Base-by-base conservation (phyloP, 345 rosid species). In the Barbarea vulgaris region DNA sequence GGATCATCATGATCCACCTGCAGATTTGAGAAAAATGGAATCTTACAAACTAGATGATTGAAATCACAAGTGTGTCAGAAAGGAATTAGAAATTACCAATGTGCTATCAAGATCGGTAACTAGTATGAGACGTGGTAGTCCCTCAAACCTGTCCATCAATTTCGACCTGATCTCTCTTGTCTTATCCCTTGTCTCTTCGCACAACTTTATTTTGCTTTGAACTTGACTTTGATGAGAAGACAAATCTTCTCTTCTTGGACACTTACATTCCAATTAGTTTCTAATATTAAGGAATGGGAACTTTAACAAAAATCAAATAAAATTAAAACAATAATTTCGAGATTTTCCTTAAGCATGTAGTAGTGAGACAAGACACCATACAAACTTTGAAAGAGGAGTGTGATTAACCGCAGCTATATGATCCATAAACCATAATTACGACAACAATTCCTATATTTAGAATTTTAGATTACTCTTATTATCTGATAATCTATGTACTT, bases 101-200 rank as follows among this genome's bases (percentile, higher is more conserved):
- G 98, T 94, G 48, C 79, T 76, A 80, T 94, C 98, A 57, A 94
- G 97, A 82, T 91, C 97, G 4, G 97, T 81, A 37, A 94, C 97
- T 15, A 94, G 71, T 87, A 94, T 85, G 41, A 94, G 90, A 22
- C 81, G 85, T 25, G 95, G 90, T 73, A 90, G 71, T 54, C 83
- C 89, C 37, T 79, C 75, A 25, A 89, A 82, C 79, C 84, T 81
- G 65, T 89, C 88, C 96, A 89, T 89, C 28, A 31, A 4, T 59
- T 56, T 47, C 6, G 11, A 56, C 13, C 1, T 36, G 17, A 44
- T 46, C 3, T 52, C 7, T 68, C 4, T 56, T 22, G 55, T 10
- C 14, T 27, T 67, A 44, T 64, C 25, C 22, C 4, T 62, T 12
- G 21, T 62, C 48, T 25, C 36, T 42, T 34, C 3, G 25, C 15